Percentiles rank a stretch among this genome's conserved stretches.
phyloP scores from a whole-genome alignment of 2,329 filamentous ascomycete genomes.

The Ilyonectria mors-panacis region DNA sequence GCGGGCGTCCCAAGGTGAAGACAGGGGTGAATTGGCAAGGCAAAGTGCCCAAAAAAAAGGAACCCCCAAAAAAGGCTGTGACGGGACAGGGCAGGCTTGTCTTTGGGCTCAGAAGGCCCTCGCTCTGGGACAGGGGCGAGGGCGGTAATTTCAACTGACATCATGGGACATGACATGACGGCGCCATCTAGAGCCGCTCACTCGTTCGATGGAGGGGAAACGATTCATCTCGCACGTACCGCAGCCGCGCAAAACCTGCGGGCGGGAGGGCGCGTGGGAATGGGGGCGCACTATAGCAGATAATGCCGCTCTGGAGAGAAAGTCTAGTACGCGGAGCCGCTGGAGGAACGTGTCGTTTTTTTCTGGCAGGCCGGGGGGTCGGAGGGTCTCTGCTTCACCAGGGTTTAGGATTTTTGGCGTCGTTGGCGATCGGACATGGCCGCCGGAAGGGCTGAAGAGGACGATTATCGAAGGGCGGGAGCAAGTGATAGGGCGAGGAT shows the following conservation, averaged over 20 bases:
- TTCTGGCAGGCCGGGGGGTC: constrained; percentile 11
- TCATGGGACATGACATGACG: constrained; percentile 23
- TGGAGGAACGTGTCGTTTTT: background rate
- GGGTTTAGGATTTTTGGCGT: constrained; percentile 19
- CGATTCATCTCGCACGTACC: constrained; percentile 29
- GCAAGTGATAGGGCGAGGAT: background rate
- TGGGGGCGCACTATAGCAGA: constrained; percentile 20
- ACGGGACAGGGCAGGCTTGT: background rate
- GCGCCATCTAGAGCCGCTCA: constrained; percentile 25
- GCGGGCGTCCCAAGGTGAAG: background rate
- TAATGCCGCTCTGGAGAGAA: constrained; percentile 19
- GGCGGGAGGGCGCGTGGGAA: background rate
- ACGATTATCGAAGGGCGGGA: constrained; percentile 4
- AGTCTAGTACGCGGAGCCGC: background rate
- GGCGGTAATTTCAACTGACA: constrained; percentile 39
- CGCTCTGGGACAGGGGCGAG: constrained; percentile 16
- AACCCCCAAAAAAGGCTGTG: constrained; percentile 8
- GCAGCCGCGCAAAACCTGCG: background rate
- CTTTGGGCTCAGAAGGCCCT: background rate
- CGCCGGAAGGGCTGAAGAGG: constrained; percentile 5
- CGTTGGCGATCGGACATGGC: constrained; percentile 26
- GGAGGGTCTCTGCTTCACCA: background rate
- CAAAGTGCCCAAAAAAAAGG: background rate
- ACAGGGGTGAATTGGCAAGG: background rate
- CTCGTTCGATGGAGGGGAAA: constrained; percentile 33